Evolutionary conservation across 73 alveolate species (phyloP), one percentile per base, ranked within the genome.

Genomic region (Tetrahymena malaccensis): DNA sequence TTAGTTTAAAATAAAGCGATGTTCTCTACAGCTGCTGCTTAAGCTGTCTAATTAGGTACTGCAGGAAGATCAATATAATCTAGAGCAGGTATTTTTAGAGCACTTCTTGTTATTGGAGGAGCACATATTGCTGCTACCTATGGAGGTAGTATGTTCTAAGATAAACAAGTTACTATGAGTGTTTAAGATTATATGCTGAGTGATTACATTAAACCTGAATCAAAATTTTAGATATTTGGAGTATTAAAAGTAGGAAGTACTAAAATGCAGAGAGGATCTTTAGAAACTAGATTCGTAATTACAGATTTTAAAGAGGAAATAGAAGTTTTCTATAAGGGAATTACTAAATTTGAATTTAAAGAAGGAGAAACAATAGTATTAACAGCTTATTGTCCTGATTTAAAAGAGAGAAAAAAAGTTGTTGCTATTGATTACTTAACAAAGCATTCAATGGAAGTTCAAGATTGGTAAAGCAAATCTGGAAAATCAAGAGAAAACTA

Each of bases 361-460:
- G 97, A 95, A 35, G 97, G 97, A 85, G 97, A 95, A 83, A 95
- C 97, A 3, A 50, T 95, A 7, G 95, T 95, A 44, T 15, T 95
- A 19, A 85, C 93, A 17, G 97, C 97, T 17, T 95, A 95, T 55
- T 84, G 95, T 50, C 97, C 97, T 31, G 97, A 95, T 55, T 43
- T 95, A 25, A 95, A 89, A n/a, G 85, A 50, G 10, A 95, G 84
- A 95, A 95, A 95, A 0, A 95, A 84, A 95, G 85, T 95, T 89
- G 44, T 95, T 15, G 97, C 95, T 16, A 37, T 95, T 8, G 95
- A 85, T 85, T 95, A 95, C 89, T 95, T 84, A 83, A 95, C 97
- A 43, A 95, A 95, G 94, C 97, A 95, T 58, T 95, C 97, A 3
- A 95, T 95, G 97, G 97, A 95, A 85, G 97, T 94, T 34, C 34